Base-by-base conservation (phyloP, 306 rosid species). In the Fragaria nilgerrensis region DNA sequence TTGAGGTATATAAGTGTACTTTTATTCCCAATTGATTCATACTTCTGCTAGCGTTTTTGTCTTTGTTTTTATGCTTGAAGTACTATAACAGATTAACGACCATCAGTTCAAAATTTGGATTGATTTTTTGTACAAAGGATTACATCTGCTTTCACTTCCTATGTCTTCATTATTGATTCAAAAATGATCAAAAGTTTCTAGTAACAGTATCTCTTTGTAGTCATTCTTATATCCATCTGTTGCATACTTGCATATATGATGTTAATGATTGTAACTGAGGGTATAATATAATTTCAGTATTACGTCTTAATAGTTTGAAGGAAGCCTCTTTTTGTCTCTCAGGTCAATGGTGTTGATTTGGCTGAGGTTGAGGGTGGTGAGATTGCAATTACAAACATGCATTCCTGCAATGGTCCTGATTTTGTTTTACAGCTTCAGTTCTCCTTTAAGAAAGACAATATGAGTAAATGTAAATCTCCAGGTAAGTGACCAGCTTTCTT, bases 301-400 rank as follows among this genome's bases (percentile, higher is more conserved):
- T 48, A 32, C 5, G 25, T 17, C 37, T 37, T 66, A n/a, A 67
- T 25, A n/a, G 47, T 44, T 65, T 53, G 14, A 25, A 25, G 72
- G 63, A 20, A 55, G 32, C 32, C 32, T 29, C 32, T 29, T 29
- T 29, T 29, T 29, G 32, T 29, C 32, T 29, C 32, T 59, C 74
- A 90, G 96, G 87, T 90, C 76, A 90, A 90, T 50, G 84, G 74
- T 41, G 81, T 50, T 55, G 76, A 85, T 82, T 84, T 90, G 70
- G 76, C 96, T 6, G 96, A 85, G 79, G 59, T 83, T 82, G 80
- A 80, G 50, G 90, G 90, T 50, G 96, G 96, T n/a, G 92, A 90
- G 73, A 85, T 83, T 55, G 92, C 92, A 53, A 78, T 73, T 5
- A 86, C 92, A 27, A 90, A 90, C 70, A 74, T 85, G 82, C 88